Percentiles rank a stretch among this genome's conserved stretches.
phyloP scores from a whole-genome alignment of 2,329 filamentous ascomycete genomes.

The Sporothrix brunneoviolacea region DNA sequence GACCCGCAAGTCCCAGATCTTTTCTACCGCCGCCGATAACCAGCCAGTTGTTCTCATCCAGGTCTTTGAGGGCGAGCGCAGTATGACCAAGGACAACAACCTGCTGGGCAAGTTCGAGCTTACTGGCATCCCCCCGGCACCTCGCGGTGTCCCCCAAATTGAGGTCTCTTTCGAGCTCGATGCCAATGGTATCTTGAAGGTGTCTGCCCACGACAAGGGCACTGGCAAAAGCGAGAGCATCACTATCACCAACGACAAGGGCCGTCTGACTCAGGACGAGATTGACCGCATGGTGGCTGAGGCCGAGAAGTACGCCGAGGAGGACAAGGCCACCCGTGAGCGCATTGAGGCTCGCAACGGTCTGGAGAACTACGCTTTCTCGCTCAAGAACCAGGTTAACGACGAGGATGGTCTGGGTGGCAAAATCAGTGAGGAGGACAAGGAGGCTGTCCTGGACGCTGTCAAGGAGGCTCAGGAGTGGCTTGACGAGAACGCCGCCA shows the following conservation, averaged over 20 bases:
- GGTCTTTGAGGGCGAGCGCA: slow-evolving; percentile 89
- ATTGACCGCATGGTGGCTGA: slow-evolving; percentile 99
- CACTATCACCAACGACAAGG: slow-evolving; percentile 99
- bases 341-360: slow-evolving; percentile 95
- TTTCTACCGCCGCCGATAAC: slow-evolving; percentile 95
- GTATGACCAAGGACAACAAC: slow-evolving; percentile 96
- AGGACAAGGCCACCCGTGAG: slow-evolving; percentile 96
- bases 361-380: slow-evolving; percentile 99
- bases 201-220: slow-evolving; percentile 93
- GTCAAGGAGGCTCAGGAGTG: slow-evolving; percentile 96
- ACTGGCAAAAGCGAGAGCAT: slow-evolving; percentile 96
- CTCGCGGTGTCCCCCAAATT: slow-evolving; percentile 94
- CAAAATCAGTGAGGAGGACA: slow-evolving; percentile 98
- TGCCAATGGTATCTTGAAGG: slow-evolving; percentile 96
- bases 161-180: slow-evolving; percentile 98
- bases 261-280: slow-evolving; percentile 89
- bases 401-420: slow-evolving; percentile 94
- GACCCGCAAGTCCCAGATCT: slow-evolving; percentile 95
- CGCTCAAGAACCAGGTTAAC: slow-evolving; percentile 97
- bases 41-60: slow-evolving; percentile 93
- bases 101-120: slow-evolving; percentile 97
- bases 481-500: slow-evolving; percentile 89
- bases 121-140: slow-evolving; percentile 88
- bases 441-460: slow-evolving; percentile 82
- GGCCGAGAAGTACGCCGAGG: slow-evolving; percentile 97